These are phyloP conservation scores for Phalaenopsis equestris DNA, from an alignment of 106 monocot species.

Conservation along the genomic window DNA sequence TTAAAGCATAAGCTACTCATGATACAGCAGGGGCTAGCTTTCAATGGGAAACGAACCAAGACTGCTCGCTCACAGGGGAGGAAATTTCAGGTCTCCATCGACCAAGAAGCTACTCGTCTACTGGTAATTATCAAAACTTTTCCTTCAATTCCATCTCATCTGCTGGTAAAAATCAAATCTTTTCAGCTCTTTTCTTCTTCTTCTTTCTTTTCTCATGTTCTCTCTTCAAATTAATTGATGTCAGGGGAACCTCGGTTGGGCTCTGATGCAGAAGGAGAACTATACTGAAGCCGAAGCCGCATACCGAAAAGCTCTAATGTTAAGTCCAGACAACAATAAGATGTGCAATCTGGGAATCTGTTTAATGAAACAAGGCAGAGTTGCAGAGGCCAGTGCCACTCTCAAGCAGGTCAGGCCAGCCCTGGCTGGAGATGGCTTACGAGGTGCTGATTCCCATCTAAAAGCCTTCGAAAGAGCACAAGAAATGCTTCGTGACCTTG, in stretches of 20 bases:
- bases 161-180: neutral
- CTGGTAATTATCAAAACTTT: constrained; percentile 24
- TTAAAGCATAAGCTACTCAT: constrained; percentile 57
- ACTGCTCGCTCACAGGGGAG: constrained; percentile 80
- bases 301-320: constrained; percentile 54
- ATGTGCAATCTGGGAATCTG: constrained; percentile 93
- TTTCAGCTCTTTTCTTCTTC: neutral
- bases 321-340: constrained; percentile 80
- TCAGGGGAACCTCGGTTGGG: constrained; percentile 89
- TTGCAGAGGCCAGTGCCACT: constrained; percentile 62
- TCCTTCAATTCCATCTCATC: too few species aligned
- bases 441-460: constrained; percentile 74
- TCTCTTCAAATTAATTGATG: neutral
- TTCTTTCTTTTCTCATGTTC: neutral
- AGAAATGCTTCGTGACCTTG: constrained; percentile 79
- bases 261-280: constrained; percentile 81
- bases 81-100: constrained; percentile 84
- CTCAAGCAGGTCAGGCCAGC: constrained; percentile 64
- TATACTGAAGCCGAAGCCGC: constrained; percentile 64
- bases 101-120: constrained; percentile 81
- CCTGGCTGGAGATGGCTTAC: constrained; percentile 30
- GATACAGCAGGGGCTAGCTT: constrained; percentile 68
- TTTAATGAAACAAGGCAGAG: constrained; percentile 71
- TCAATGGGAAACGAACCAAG: constrained; percentile 86
- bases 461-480: constrained; percentile 80